These are phyloP conservation scores for Stevia rebaudiana DNA, from an alignment of 140 eudicot species.

Conservation along the genomic window DNA sequence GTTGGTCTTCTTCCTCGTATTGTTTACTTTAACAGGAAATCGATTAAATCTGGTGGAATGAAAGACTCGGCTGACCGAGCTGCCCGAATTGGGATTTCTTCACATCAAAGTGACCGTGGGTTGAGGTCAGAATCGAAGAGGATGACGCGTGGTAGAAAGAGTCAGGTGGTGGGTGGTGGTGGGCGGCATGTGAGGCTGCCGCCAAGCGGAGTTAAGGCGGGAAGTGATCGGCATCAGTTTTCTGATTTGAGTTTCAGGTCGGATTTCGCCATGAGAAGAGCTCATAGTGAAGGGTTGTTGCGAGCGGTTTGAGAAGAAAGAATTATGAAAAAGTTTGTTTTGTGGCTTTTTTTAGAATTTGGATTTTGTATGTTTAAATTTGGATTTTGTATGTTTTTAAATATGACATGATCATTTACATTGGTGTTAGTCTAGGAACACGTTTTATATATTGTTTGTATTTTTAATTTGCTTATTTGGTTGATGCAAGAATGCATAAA, in stretches of 20 bases:
- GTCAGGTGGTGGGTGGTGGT: constrained; percentile 38
- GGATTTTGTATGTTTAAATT: neutral
- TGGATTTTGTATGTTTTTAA: constrained; percentile 1
- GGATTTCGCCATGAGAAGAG: constrained; percentile 47
- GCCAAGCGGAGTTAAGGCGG: constrained; percentile 55
- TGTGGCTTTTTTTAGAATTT: too few relatives aligned
- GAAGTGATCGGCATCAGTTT: constrained; percentile 29
- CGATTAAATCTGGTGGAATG: constrained; percentile 54
- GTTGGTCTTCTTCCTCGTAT: constrained; percentile 76
- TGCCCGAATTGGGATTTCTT: constrained; percentile 59
- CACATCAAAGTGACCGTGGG: constrained; percentile 68
- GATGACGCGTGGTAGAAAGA: constrained; percentile 56
- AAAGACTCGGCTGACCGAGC: constrained; percentile 81
- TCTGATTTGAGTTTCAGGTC: constrained; percentile 50
- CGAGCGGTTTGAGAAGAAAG: constrained; percentile 39
- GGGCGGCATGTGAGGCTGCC: constrained; percentile 51
- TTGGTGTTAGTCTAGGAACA: too few relatives aligned
- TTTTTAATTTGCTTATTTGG: too few relatives aligned
- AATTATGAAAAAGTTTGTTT: constrained; percentile 4
- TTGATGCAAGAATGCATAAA: too few relatives aligned
- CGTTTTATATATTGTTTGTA: too few relatives aligned
- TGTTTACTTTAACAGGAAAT: constrained; percentile 65
- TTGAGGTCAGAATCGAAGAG: constrained; percentile 50
- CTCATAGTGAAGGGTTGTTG: constrained; percentile 67
- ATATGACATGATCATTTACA: constrained; percentile 11